Base-by-base conservation (phyloP, 108 stramenopile species). In the Nitzschia palea region DNA sequence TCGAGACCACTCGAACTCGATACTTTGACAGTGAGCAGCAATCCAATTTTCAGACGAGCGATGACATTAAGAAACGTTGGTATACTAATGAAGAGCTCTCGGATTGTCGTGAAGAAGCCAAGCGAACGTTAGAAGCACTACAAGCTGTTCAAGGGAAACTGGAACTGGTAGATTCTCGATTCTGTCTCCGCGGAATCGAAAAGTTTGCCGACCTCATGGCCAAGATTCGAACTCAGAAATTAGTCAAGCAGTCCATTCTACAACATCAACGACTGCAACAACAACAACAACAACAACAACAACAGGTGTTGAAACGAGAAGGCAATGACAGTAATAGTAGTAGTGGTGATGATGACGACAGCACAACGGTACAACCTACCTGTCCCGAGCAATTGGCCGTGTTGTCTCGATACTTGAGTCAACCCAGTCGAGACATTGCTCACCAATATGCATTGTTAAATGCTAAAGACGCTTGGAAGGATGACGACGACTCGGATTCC, bases 111-210 rank as follows among this genome's bases (percentile, higher is more conserved):
- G 65, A 74, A 18, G 73, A 74, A 61, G 65, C 65, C 12, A 40
- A 50, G 3, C 28, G 18, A 10, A 58, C 65, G 9, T 31, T 74
- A 22, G 58, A 60, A 52, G 55, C 51, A 27, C 26, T 74, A n/a
- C 73, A 74, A 25, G 34, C 48, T 28, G n/a, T 51, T 26, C 43
- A 44, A 48, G 44, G 54, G 48, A 55, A 31, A 5, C 3, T 65
- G 30, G 55, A 65, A 28, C 22, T 44, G 14, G 63, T 55, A 1
- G 40, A 42, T 8, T 14, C n/a, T 45, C 4, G 4, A 4, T 27
- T 55, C 10, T 66, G 65, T 29, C 23, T 63, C 29, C 50, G 73
- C 51, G 73, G 73, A 27, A 55, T 74, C 23, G 73, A 74, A 53
- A 74, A 74, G 51, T 74, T 58, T 31, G 57, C 44, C 2, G 65